Percentiles rank a stretch among this genome's conserved stretches.
Evolutionary conservation across 306 rosid species (phyloP).

Genomic region (Rosa persica): DNA sequence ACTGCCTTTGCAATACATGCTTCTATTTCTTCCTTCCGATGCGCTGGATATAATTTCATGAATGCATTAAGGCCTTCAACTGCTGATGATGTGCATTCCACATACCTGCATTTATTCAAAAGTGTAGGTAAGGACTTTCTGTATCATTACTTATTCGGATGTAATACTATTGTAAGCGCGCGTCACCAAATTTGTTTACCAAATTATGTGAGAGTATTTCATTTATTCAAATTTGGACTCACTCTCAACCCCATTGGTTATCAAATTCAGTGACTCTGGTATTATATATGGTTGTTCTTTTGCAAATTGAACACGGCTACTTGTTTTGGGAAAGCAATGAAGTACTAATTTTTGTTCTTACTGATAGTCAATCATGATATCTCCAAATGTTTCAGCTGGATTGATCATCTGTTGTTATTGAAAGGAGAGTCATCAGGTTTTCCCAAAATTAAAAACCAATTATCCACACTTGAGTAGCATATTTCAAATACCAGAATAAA

Average conservation of each 20-base stretch:
- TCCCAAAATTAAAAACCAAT: background rate
- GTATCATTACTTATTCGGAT: background rate
- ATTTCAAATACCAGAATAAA: background rate
- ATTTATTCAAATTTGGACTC: background rate
- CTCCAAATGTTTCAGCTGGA: slow-evolving; percentile 63
- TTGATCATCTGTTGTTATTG: slow-evolving; percentile 48
- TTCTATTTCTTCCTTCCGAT: slow-evolving; percentile 50
- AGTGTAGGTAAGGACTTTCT: background rate
- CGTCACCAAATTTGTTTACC: background rate
- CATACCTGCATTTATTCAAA: slow-evolving; percentile 37
- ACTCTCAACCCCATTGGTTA: background rate
- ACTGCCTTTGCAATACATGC: slow-evolving; percentile 50
- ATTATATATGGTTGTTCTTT: background rate
- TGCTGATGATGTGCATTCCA: slow-evolving; percentile 70
- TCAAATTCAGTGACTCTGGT: background rate
- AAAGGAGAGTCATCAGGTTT: background rate
- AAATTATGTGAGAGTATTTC: background rate
- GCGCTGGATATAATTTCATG: slow-evolving; percentile 30
- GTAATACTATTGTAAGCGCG: background rate
- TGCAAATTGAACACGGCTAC: background rate
- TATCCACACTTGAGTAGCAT: background rate
- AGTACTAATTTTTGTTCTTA: slow-evolving; percentile 28
- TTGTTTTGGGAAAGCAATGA: background rate
- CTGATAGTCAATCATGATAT: slow-evolving; percentile 67
- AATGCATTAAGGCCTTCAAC: slow-evolving; percentile 56